Percentiles rank a stretch among this genome's conserved stretches.
These are phyloP conservation scores for Tilletiopsis washingtonensis DNA, from an alignment of 1,284 basidiomycete species.

Conservation along the genomic window DNA sequence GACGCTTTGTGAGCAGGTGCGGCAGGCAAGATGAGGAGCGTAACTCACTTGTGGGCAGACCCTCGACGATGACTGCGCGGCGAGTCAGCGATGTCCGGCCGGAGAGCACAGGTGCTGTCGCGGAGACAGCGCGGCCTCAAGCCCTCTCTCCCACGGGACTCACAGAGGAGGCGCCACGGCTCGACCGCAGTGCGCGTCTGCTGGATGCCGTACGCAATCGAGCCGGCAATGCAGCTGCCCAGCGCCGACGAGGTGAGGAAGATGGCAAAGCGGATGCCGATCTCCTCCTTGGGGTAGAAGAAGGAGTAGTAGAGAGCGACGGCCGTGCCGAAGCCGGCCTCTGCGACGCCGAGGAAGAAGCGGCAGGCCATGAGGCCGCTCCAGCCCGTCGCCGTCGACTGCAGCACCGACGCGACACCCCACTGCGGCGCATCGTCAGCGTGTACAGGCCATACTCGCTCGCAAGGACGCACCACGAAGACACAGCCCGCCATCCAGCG, in stretches of 20 bases:
- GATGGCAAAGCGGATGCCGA: constrained; percentile 34
- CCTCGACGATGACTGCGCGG: constrained; percentile 43
- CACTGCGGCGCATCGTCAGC: no score
- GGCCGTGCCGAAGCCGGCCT: constrained; percentile 36
- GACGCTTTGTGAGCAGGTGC: no score
- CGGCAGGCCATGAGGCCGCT: constrained; percentile 30
- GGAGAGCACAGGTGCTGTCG: no score
- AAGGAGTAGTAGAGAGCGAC: constrained; percentile 25
- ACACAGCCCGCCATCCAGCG: constrained; percentile 28
- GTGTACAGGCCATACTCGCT: no score
- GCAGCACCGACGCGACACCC: constrained; percentile 27
- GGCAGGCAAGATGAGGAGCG: no score
- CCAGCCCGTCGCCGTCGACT: constrained; percentile 30
- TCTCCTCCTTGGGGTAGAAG: constrained; percentile 38
- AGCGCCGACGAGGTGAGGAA: constrained; percentile 18
- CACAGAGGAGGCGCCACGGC: constrained; percentile 33
- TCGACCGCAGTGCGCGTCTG: constrained; percentile 20
- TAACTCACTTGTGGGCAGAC: no score
- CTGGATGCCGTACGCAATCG: constrained; percentile 40
- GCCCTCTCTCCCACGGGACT: no score
- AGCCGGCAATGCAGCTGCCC: constrained; percentile 23
- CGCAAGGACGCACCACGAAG: no score
- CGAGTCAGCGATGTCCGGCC: no score
- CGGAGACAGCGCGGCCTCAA: no score
- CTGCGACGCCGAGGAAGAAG: constrained; percentile 32